A percentile compares a stretch with the other conserved stretches of the same genome.
These are phyloP conservation scores for Colletotrichum falcatum DNA, from an alignment of 2,329 filamentous ascomycete genomes.

Conservation along the genomic window DNA sequence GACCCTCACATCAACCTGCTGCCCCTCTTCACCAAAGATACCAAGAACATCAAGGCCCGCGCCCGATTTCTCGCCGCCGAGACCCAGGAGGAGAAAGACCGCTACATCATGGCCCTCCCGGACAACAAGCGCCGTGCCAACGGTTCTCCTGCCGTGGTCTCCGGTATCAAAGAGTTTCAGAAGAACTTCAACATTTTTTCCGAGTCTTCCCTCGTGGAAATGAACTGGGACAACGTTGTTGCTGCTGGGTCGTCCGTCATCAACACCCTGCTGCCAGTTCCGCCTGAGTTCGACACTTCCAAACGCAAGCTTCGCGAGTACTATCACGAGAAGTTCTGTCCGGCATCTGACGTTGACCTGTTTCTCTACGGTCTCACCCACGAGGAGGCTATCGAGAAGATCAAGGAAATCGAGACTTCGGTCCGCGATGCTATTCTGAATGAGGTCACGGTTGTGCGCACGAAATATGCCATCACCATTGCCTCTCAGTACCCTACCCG, in stretches of 20 bases:
- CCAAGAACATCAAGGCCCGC: constrained; percentile 69
- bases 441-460: constrained; percentile 87
- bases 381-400: constrained; percentile 83
- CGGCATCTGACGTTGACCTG: constrained; percentile 87
- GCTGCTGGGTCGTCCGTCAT: constrained; percentile 85
- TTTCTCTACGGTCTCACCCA: constrained; percentile 86
- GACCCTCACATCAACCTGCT: constrained; percentile 72
- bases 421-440: constrained; percentile 81
- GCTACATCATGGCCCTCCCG: constrained; percentile 77
- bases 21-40: constrained; percentile 71
- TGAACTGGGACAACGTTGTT: constrained; percentile 87
- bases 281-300: constrained; percentile 68
- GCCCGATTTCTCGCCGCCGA: constrained; percentile 71
- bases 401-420: constrained; percentile 81
- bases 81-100: constrained; percentile 68
- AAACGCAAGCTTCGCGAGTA: constrained; percentile 76
- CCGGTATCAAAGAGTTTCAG: constrained; percentile 76
- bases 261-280: constrained; percentile 81
- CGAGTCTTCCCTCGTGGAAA: constrained; percentile 78
- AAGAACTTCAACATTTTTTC: constrained; percentile 86
- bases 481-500: constrained; percentile 85
- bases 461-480: constrained; percentile 90
- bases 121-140: constrained; percentile 70
- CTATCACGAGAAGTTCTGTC: constrained; percentile 84
- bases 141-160: constrained; percentile 76